Conservation (phyloP, 2,329 filamentous ascomycete genomes). For the Chrysoporthe cubensis region DNA sequence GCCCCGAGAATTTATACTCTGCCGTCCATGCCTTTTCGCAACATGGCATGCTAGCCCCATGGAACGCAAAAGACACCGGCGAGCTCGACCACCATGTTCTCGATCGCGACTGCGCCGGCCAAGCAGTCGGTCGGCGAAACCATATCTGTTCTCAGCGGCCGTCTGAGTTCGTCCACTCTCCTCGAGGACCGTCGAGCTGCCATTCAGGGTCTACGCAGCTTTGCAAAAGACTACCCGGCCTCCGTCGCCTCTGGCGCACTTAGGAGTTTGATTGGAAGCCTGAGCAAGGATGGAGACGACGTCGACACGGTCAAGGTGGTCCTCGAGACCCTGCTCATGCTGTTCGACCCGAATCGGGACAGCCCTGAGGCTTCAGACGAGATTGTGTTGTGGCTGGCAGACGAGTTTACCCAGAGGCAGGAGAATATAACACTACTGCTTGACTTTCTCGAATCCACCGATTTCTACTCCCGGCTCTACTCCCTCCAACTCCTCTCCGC, state of each 20-base stretch:
- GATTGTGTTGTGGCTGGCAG: slow-evolving; percentile 92
- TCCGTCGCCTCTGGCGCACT: slow-evolving; percentile 94
- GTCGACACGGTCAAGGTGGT: slow-evolving; percentile 95
- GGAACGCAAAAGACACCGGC: slow-evolving; percentile 16
- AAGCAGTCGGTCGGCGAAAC: slow-evolving; percentile 96
- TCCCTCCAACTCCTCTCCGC: slow-evolving; percentile 86
- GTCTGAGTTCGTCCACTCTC: slow-evolving; percentile 85
- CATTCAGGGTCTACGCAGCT: slow-evolving; percentile 90
- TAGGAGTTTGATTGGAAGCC: slow-evolving; percentile 80
- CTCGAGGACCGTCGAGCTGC: slow-evolving; percentile 93
- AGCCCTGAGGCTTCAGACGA: slow-evolving; percentile 95
- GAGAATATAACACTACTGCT: slow-evolving; percentile 93
- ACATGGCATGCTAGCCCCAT: slow-evolving; percentile 22
- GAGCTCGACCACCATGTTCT: slow-evolving; percentile 56
- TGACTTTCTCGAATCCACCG: slow-evolving; percentile 81
- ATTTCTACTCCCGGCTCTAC: slow-evolving; percentile 92
- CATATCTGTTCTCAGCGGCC: slow-evolving; percentile 85
- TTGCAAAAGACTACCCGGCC: slow-evolving; percentile 94
- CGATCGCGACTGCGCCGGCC: slow-evolving; percentile 74
- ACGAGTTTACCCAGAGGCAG: slow-evolving; percentile 97
- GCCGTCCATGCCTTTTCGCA: background rate
- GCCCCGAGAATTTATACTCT: slow-evolving; percentile 2
- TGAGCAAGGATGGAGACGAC: slow-evolving; percentile 89
- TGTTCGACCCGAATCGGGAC: slow-evolving; percentile 73
- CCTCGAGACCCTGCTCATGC: slow-evolving; percentile 91